Evolutionary conservation across 306 rosid genomes (phyloP).

Genomic region (Pyrus pyrifolia): DNA sequence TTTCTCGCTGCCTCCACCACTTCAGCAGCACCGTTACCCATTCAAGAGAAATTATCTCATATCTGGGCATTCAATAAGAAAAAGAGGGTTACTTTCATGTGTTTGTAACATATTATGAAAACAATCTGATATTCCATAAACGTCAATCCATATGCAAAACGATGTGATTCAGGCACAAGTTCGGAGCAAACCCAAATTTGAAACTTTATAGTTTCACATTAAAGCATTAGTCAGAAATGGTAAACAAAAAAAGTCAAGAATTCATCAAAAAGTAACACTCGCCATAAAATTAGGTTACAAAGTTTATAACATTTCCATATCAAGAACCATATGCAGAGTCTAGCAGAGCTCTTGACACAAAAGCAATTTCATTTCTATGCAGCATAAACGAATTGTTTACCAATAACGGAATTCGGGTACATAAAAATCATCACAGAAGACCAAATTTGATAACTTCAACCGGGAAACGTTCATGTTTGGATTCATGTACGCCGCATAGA

Average conservation of each 20-base stretch:
- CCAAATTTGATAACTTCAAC: not conserved
- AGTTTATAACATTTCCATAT: not conserved
- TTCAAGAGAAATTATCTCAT: constrained; percentile 26
- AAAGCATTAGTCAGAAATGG: not conserved
- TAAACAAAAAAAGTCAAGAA: not conserved
- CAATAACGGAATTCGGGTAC: not conserved
- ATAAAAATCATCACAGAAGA: not conserved
- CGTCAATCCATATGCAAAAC: not conserved
- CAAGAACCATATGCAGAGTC: not conserved
- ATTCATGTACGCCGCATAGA: not conserved
- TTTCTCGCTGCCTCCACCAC: constrained; percentile 30
- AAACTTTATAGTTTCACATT: not conserved
- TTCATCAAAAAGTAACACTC: not conserved
- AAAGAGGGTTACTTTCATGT: constrained; percentile 15
- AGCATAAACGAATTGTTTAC: not conserved
- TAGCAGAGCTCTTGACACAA: not conserved
- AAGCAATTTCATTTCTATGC: not conserved
- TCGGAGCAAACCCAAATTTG: not conserved
- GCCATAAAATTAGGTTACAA: not conserved
- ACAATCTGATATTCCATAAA: not conserved
- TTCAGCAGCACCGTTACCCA: constrained; percentile 65
- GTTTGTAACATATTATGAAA: constrained; percentile 2
- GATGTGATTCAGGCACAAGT: not conserved
- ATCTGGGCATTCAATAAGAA: constrained; percentile 30
- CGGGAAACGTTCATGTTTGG: not conserved